Percentiles rank a stretch among this genome's conserved stretches.
These are phyloP conservation scores for Elsinoe ampelina DNA, from an alignment of 2,329 filamentous ascomycete species.

Conservation along the genomic window DNA sequence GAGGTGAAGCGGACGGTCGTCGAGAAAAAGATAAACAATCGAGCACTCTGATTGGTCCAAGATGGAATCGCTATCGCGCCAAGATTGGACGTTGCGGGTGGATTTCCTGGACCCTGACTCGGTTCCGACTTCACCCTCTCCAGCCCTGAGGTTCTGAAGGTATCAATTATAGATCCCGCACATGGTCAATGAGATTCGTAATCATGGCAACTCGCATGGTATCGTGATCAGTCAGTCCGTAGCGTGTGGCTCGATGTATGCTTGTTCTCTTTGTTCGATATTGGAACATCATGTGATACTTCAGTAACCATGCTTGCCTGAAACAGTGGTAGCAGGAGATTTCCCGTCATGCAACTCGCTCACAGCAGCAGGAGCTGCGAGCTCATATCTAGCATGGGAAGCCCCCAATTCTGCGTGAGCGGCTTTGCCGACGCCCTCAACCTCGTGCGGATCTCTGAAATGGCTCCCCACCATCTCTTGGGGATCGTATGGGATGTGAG, in stretches of 20 bases:
- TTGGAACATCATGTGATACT: not conserved
- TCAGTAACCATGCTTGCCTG: not conserved
- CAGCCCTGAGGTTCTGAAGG: not conserved
- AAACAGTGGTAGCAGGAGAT: not conserved
- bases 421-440: not conserved
- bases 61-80: not conserved
- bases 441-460: not conserved
- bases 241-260: too few relatives aligned
- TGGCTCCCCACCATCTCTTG: not conserved
- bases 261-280: too few relatives aligned
- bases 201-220: too few relatives aligned
- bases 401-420: not conserved
- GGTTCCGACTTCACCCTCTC: not conserved
- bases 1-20: not conserved
- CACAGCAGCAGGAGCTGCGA: not conserved
- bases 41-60: constrained; percentile 7
- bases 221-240: too few relatives aligned
- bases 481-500: not conserved
- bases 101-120: not conserved
- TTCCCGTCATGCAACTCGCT: not conserved
- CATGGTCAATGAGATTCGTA: not conserved
- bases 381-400: not conserved
- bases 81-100: not conserved
- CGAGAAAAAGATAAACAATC: constrained; percentile 1
- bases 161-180: too few relatives aligned